These are phyloP conservation scores for Metschnikowia shivogae DNA, from an alignment of 805 yeast species.

Conservation along the genomic window DNA sequence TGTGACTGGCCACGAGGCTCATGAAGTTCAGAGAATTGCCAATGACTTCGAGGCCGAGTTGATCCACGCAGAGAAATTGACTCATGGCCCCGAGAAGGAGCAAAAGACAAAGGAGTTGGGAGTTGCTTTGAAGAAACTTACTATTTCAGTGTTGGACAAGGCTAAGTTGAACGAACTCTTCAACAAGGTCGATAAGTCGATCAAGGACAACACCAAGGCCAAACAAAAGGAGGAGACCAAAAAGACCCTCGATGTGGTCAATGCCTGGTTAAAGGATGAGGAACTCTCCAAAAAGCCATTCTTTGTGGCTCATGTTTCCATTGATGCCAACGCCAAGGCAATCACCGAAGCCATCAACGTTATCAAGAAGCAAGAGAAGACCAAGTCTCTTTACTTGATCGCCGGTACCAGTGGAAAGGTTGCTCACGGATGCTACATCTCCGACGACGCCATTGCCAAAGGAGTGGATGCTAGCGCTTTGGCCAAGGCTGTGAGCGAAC, in stretches of 20 bases:
- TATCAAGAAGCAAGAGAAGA: conserved; percentile 71
- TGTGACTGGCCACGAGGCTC: conserved; percentile 88
- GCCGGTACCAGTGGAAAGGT: conserved; percentile 71
- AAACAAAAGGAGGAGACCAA: conserved; percentile 86
- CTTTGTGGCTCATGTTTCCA: conserved; percentile 64
- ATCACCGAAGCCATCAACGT: conserved; percentile 87
- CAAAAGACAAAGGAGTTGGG: conserved; percentile 77
- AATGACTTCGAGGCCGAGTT: conserved; percentile 61
- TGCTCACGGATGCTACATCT: conserved; percentile 92
- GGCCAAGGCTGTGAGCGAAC: conserved; percentile 63
- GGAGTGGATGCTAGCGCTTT: conserved; percentile 74
- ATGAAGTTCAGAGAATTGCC: conserved; percentile 84
- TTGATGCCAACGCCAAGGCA: conserved; percentile 86
- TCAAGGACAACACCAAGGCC: conserved; percentile 82
- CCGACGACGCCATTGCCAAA: conserved; percentile 62
- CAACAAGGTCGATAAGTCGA: conserved; percentile 73
- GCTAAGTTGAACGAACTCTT: conserved; percentile 70
- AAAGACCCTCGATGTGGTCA: conserved; percentile 73
- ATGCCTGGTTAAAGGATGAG: conserved; percentile 54
- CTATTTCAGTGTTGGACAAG: conserved; percentile 79
- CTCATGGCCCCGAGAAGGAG: conserved; percentile 77
- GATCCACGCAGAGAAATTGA: conserved; percentile 54
- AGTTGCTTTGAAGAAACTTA: conserved; percentile 75
- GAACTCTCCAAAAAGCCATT: conserved; percentile 45
- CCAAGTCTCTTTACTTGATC: conserved; percentile 72